phyloP scores from a whole-genome alignment of 139 green algal species.

The Coccomyxa sp. region DNA sequence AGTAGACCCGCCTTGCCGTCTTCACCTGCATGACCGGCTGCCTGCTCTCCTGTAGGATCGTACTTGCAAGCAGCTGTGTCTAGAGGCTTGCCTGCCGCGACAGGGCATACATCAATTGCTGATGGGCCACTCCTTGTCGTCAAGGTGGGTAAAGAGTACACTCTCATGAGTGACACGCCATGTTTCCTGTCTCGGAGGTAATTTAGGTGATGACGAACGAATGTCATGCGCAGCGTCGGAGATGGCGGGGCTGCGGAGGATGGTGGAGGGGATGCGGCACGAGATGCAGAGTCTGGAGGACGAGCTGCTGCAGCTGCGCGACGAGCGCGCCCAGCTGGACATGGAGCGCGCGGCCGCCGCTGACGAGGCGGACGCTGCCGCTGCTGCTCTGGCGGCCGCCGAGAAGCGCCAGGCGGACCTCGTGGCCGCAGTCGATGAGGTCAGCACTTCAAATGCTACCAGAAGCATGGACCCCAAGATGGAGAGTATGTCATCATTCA shows the following conservation, averaged over 20 bases:
- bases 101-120: too few species aligned
- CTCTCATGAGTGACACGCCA: too few species aligned
- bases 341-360: slow-evolving; percentile 10
- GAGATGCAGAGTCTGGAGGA: slow-evolving; percentile 13
- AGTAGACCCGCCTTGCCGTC: neutral
- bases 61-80: too few species aligned
- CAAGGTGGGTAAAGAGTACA: too few species aligned
- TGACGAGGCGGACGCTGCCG: slow-evolving; percentile 5
- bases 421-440: slow-evolving; percentile 7
- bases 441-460: neutral
- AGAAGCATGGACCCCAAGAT: neutral
- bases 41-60: too few species aligned
- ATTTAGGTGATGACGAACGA: too few species aligned
- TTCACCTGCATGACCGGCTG: too few species aligned
- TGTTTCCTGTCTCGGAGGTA: too few species aligned
- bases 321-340: slow-evolving; percentile 1
- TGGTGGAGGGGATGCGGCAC: slow-evolving; percentile 8
- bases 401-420: slow-evolving; percentile 6
- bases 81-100: too few species aligned
- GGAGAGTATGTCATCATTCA: neutral
- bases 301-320: slow-evolving; percentile 5
- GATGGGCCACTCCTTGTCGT: too few species aligned
- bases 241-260: slow-evolving; percentile 7
- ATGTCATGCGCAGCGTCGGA: slow-evolving; percentile 11
- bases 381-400: neutral